A percentile compares a stretch with the other conserved stretches of the same genome.
Conservation (phyloP, 1,284 basidiomycete genomes). For the Phaffia rhodozyma region DNA sequence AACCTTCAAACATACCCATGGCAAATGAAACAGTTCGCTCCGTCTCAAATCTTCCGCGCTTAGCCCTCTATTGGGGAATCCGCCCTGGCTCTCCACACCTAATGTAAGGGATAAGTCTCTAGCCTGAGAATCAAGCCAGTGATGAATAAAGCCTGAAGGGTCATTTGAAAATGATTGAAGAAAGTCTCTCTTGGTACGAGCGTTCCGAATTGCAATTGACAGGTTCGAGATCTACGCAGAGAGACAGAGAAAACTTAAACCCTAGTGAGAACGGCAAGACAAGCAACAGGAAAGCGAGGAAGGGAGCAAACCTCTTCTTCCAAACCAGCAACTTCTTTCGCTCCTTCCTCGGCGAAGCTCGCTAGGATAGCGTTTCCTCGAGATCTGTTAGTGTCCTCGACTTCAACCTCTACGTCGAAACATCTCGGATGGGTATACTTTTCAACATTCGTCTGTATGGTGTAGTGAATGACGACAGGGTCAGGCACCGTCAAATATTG, state of each 20-base stretch:
- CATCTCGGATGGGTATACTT: slow-evolving; percentile 39
- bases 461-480: slow-evolving; percentile 75
- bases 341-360: slow-evolving; percentile 52
- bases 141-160: slow-evolving; percentile 70
- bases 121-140: slow-evolving; percentile 82
- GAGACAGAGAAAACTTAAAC: slow-evolving; percentile 17
- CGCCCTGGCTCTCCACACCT: slow-evolving; percentile 49
- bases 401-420: slow-evolving; percentile 84
- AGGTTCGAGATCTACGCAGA: slow-evolving; percentile 52
- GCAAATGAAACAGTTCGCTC: slow-evolving; percentile 77
- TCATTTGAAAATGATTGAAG: slow-evolving; percentile 68
- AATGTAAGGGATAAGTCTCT: slow-evolving; percentile 78
- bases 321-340: slow-evolving; percentile 55
- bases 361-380: slow-evolving; percentile 60
- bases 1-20: slow-evolving; percentile 48
- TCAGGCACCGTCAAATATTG: slow-evolving; percentile 65
- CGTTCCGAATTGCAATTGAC: slow-evolving; percentile 70
- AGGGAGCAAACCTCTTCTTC: slow-evolving; percentile 62
- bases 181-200: slow-evolving; percentile 76
- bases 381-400: slow-evolving; percentile 70
- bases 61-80: slow-evolving; percentile 49
- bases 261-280: slow-evolving; percentile 3
- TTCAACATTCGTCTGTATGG: slow-evolving; percentile 34
- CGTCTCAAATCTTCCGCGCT: slow-evolving; percentile 74
- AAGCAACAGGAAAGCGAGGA: neutral